phyloP scores from a whole-genome alignment of 768 basidiomycete species.

The Piloderma croceum region DNA sequence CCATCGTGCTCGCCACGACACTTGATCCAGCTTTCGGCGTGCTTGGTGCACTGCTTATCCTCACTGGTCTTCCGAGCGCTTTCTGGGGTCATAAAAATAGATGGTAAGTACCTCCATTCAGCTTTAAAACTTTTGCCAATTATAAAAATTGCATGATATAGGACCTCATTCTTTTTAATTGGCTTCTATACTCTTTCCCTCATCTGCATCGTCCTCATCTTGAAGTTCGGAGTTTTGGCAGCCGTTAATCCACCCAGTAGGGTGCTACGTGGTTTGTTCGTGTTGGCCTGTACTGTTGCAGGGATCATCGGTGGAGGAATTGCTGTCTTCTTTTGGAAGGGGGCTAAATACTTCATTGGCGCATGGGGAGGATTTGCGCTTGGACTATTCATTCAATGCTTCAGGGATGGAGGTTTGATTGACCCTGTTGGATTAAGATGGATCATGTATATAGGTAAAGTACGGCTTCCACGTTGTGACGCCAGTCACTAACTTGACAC shows the following conservation, averaged over 20 bases:
- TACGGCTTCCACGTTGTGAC: slow-evolving; percentile 26
- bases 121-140: slow-evolving; percentile 9
- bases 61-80: slow-evolving; percentile 85
- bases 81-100: slow-evolving; percentile 94
- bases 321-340: slow-evolving; percentile 91
- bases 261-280: slow-evolving; percentile 84
- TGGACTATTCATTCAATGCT: slow-evolving; percentile 83
- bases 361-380: slow-evolving; percentile 71
- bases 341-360: slow-evolving; percentile 70
- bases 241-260: slow-evolving; percentile 74
- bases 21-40: slow-evolving; percentile 88
- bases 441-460: slow-evolving; percentile 90
- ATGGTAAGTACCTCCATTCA: too few relatives aligned
- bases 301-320: slow-evolving; percentile 80
- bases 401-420: slow-evolving; percentile 78
- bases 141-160: slow-evolving; percentile 25
- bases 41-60: slow-evolving; percentile 79
- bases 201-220: slow-evolving; percentile 80
- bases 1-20: slow-evolving; percentile 48
- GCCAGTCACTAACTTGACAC: too few relatives aligned
- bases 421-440: slow-evolving; percentile 73
- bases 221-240: slow-evolving; percentile 82
- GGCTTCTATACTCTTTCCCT: slow-evolving; percentile 87
- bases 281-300: slow-evolving; percentile 73
- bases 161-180: slow-evolving; percentile 91